Evolutionary conservation across 495 filamentous ascomycete genomes (phyloP), one percentile per base, ranked within the genome.

Genomic region (Durotheca rogersii): DNA sequence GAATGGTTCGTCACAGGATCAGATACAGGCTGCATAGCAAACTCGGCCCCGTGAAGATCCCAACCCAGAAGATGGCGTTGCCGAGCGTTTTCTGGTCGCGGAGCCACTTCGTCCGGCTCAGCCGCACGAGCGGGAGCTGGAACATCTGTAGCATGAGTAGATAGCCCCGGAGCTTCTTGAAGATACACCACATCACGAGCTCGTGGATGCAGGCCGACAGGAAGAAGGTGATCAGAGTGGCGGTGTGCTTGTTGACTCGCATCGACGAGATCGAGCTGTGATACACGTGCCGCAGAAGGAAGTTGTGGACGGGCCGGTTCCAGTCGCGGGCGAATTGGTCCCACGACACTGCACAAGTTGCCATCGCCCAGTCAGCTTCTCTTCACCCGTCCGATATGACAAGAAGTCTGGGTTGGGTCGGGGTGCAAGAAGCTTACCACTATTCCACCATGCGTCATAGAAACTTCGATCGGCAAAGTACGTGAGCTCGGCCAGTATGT

Each of bases 391-490:
- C n/a, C n/a, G n/a, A n/a, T n/a, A n/a, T n/a, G n/a, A n/a, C n/a
- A n/a, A n/a, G n/a, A n/a, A n/a, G n/a, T n/a, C n/a, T n/a, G n/a
- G n/a, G n/a, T n/a, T n/a, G n/a, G n/a, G n/a, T n/a, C n/a, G n/a
- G n/a, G n/a, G n/a, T n/a, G n/a, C n/a, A n/a, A n/a, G n/a, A 11
- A 44, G 51, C 56, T 62, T 61, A 61, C 58, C 58, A 18, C 65
- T 69, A 44, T 83, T 83, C 81, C 81, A 83, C 85, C 87, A 90
- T 52, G 81, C 81, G 29, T 81, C 82, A 60, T 89, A 89, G 69
- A 89, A 89, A 36, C 79, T 79, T 35, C 87, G 81, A 62, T 89
- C 86, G n/a, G 86, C 85, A 60, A 89, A 90, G 29, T 69, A 67
- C 1, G 84, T 88, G 41, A 90, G 61, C 61, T 90, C 86, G 3